Evolutionary conservation across 2,329 filamentous ascomycete species (phyloP), one percentile per base, ranked within the genome.

Genomic region (Cryoendolithus antarcticus): DNA sequence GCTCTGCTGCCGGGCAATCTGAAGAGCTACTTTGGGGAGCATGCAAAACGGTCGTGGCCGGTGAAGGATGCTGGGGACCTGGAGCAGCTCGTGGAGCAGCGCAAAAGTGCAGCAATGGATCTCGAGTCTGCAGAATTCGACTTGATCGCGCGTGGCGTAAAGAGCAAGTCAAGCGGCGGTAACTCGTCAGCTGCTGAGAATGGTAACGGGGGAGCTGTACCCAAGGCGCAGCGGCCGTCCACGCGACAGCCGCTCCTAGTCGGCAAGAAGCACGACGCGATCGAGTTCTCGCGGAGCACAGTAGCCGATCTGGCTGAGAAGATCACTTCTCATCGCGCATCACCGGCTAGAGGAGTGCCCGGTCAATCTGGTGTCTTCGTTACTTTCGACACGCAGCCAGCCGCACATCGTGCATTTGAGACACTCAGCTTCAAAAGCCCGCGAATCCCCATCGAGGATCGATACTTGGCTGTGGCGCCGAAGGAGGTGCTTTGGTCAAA

Each of bases 191-290:
- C 39, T 3, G 32, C 40, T 10, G 40, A 42, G 35, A 38, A 38
- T 9, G 40, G 36, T 4, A 15, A 24, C 9, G 15, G 30, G 4
- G 19, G 13, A 10, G 24, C 31, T 2, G 44, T 53, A 9, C 47
- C 50, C 3, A 46, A 45, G 82, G 33, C 42, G 6, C 38, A 47
- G 9, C 41, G 55, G 15, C 86, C 86, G 1, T 77, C 79, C 3
- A 82, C 91, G 53, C 74, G 76, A 28, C 65, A 77, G 37, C 82
- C 80, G 51, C 69, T 72, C 4, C 60, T 93, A 27, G 69, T 86
- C 46, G 81, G 85, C 45, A 74, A 82, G 50, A 89, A 91, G 59
- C 82, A 91, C n/a, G 86, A 96, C 61, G 88, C 85, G 0, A 93
- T 98, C 57, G 77, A 89, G 44, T 93, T 83, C 74, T 81, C 80